Base-by-base conservation (phyloP, 495 filamentous ascomycete species). In the Aspergillus carlsbadensis region DNA sequence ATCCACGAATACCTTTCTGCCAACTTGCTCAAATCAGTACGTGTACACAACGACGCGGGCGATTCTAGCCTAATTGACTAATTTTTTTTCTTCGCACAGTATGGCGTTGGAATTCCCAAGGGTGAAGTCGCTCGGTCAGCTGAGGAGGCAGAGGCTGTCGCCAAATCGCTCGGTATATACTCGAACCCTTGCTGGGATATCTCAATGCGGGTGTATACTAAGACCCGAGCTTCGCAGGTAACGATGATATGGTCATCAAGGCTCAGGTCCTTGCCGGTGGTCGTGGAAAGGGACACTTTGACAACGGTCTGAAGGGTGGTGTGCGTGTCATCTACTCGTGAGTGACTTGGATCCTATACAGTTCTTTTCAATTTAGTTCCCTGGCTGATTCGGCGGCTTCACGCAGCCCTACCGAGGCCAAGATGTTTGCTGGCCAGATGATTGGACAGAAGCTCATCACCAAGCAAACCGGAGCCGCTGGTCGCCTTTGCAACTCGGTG, bases 401-500 rank as follows among this genome's bases (percentile, higher is more conserved):
- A n/a, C n/a, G 10, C 48, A 89, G 86, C 43, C 81, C 88, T 31
- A 85, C 84, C 57, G 88, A 91, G 81, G 94, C 94, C 70, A 92
- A 90, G 80, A 96, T 97, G 87, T 96, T 98, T 68, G 92, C 94
- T 66, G 86, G 89, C 59, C 92, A 98, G 78, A 98, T 98, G 94
- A 97, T 98, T 76, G 94, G 94, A 63, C 94, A 98, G 75, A 96
- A 96, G 77, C 91, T 98, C 76, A 86, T 98, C 75, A 98, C 94
- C 72, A 98, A 98, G 84, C 94, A 98, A 80, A 98, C 95, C 50
- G 94, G 94, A 68, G 89, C 91, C 56, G 78, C 71, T 58, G 94
- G 94, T 69, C 90, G 93, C 70, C 81, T 92, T 68, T 98, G 94
- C 80, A 96, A 92, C 74, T 80, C 90, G 52, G 94, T 98, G 65